Base-by-base conservation (phyloP, 2,329 filamentous ascomycete species). In the Didymellaceae sp. region DNA sequence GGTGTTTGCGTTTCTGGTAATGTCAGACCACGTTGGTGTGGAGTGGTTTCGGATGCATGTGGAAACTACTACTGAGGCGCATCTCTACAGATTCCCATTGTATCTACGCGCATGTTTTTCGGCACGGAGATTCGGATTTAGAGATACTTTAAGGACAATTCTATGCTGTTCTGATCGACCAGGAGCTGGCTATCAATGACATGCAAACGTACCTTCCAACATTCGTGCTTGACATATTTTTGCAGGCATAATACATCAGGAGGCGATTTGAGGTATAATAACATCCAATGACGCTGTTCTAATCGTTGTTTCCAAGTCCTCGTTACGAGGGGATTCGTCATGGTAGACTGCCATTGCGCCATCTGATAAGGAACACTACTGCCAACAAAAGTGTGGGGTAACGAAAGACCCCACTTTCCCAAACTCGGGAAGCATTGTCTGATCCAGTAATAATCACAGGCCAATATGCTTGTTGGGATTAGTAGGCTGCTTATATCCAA, bases 341-440 rank as follows among this genome's bases (percentile, higher is more conserved):
- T 63, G 45, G 46, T 40, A 52, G 54, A 54, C 45, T 45, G 34
- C 18, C 46, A 66, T 66, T 48, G 55, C 63, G 61, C 55, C 59
- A 66, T 66, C 46, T 49, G 52, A 57, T 58, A 58, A 25, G 34
- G 46, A 17, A 22, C 26, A 34, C 25, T 41, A 41, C 49, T n/a
- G n/a, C n/a, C n/a, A n/a, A n/a, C 32, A 18, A 22, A 35, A 26
- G 21, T 46, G 50, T 52, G 46, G 48, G 48, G 48, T 42, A 51
- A 21, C 17, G 13, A 18, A 31, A 18, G 3, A 31, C 35, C 47
- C 48, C 48, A 42, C 48, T 37, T 3, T 28, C 2, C 26, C 10
- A 28, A 13, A 1, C 26, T 51, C 24, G 21, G 37, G 31, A 16
- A 5, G 24, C 26, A 34, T 14, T 20, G 13, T 33, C 35, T 22